Evolutionary conservation across 2,329 filamentous ascomycete genomes (phyloP), one percentile per base, ranked within the genome.

Genomic region (Ceratocystis smalleyi): DNA sequence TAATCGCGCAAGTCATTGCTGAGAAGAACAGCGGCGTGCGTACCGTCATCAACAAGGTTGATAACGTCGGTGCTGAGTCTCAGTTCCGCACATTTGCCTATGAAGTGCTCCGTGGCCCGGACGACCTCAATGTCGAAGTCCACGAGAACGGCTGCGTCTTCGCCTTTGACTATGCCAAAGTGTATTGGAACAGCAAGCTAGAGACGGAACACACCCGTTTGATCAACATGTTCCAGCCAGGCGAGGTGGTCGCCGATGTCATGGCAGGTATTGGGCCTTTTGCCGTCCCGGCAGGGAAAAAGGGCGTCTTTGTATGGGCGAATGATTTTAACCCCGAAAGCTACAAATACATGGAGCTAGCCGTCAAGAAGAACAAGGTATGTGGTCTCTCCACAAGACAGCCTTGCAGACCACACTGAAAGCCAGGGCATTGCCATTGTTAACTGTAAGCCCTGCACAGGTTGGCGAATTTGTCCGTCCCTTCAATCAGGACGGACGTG

Each of bases 231-330:
- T 96, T 97, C 77, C 77, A 83, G 64, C 84, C 87, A 5, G 91
- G 94, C 47, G 88, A 97, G 71, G 91, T 91, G 2, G 88, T 97
- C 1, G 94, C 87, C 76, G 94, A 99, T 74, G 87, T 96, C 68
- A 99, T 97, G 92, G 92, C 91, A 0, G 94, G 94, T 54, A 91
- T 99, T 61, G 94, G 94, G 0, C 94, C 94, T 0, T 99, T 99
- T 74, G 91, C 92, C 24, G 80, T 96, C 2, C 94, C 94, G 0
- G 91, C 92, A 0, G 94, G 89, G 17, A 95, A 88, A 77, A 92
- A 88, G 74, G 84, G 83, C 47, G 89, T 95, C 32, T 95, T 97
- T 70, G 91, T 96, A 19, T 95, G 89, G 85, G 94, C 91, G 47
- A 99, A 97, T 75, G 94, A 99, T 73, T 85, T 96, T 72, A 99